Evolutionary conservation across 371 early-diverging fungal genomes (phyloP).

Genomic region (Haplosporangium sp.): DNA sequence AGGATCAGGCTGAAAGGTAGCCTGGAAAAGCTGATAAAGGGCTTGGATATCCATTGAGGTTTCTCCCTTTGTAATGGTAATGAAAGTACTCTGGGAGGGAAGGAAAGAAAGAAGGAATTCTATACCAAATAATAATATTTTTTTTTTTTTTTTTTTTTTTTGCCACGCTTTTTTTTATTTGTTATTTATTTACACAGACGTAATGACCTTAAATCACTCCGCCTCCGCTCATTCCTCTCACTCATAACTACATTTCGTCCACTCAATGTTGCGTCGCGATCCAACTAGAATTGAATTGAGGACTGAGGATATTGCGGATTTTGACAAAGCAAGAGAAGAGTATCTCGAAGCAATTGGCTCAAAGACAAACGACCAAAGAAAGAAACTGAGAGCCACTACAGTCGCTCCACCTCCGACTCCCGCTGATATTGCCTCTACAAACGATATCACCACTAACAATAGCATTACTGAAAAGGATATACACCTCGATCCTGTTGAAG

Average conservation of each 20-base stretch:
- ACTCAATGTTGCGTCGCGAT: slow-evolving; percentile 46
- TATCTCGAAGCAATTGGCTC: slow-evolving; percentile 22
- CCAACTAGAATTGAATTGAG: slow-evolving; percentile 49
- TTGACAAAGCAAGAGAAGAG: slow-evolving; percentile 45
- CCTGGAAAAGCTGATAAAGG: slow-evolving; percentile 74
- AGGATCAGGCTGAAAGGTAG: slow-evolving; percentile 85
- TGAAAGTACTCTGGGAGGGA: neutral
- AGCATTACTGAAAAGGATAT: neutral
- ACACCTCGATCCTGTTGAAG: slow-evolving; percentile 27
- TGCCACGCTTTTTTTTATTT: neutral
- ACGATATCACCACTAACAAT: slow-evolving; percentile 3
- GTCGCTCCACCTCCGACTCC: slow-evolving; percentile 42
- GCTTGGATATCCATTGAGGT: slow-evolving; percentile 51
- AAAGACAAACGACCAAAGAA: slow-evolving; percentile 6
- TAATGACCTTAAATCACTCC: neutral
- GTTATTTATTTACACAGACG: neutral
- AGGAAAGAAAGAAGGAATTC: neutral
- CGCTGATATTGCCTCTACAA: neutral
- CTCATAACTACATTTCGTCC: neutral
- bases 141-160: slow-evolving; percentile 14
- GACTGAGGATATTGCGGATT: slow-evolving; percentile 39
- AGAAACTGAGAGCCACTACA: slow-evolving; percentile 8
- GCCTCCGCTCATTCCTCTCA: neutral
- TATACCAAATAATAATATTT: too few species aligned
- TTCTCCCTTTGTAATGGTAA: slow-evolving; percentile 1